A percentile compares a stretch with the other conserved stretches of the same genome.
Evolutionary conservation across 768 basidiomycete genomes (phyloP).

Genomic region (Hygrophorus russula): DNA sequence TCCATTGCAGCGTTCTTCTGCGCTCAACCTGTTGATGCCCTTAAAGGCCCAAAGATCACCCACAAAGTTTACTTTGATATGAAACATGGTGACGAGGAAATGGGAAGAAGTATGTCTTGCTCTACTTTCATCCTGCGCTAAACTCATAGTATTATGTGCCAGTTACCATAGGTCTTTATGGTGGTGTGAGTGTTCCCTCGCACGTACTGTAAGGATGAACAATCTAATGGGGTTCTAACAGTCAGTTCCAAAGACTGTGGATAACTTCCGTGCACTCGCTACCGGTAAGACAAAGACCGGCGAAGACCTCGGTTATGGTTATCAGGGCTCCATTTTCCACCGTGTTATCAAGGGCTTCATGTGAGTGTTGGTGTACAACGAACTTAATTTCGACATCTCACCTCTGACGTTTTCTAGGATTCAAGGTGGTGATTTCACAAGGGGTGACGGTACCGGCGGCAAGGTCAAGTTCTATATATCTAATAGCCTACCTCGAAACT

Average conservation of each 20-base stretch:
- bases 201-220: background rate
- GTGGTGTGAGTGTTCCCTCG: constrained; percentile 47
- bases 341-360: constrained; percentile 93
- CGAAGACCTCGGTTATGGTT: constrained; percentile 72
- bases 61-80: constrained; percentile 94
- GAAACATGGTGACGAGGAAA: constrained; percentile 76
- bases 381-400: background rate
- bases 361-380: constrained; percentile 25
- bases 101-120: constrained; percentile 59
- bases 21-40: constrained; percentile 62
- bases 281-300: constrained; percentile 78
- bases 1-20: constrained; percentile 63
- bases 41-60: constrained; percentile 83
- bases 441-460: constrained; percentile 84
- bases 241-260: constrained; percentile 93
- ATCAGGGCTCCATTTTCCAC: constrained; percentile 95
- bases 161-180: constrained; percentile 87
- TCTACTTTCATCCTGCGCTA: constrained; percentile 3
- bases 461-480: constrained; percentile 36
- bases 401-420: constrained; percentile 41
- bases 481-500: constrained; percentile 3
- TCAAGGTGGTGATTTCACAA: constrained; percentile 96
- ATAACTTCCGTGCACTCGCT: constrained; percentile 93
- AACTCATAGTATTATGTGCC: constrained; percentile 6
- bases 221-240: constrained; percentile 17